phyloP scores from a whole-genome alignment of 345 rosid species.

The Gossypium sturtianum region DNA sequence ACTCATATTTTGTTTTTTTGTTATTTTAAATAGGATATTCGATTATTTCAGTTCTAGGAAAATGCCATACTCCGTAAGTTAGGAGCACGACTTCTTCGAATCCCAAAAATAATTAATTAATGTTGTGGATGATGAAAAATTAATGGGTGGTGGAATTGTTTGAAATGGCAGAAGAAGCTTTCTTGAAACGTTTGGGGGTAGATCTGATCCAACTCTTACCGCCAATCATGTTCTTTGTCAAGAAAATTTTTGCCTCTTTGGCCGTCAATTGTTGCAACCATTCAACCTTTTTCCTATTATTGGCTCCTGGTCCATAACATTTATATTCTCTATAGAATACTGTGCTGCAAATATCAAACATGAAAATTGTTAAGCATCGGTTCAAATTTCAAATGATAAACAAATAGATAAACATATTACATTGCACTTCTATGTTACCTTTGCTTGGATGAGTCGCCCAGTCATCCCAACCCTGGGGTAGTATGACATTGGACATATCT shows the following conservation, averaged over 20 bases:
- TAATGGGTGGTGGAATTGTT: background rate
- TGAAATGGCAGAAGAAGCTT: background rate
- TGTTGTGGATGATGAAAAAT: background rate
- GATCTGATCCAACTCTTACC: background rate
- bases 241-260: background rate
- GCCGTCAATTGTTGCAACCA: background rate
- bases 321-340: background rate
- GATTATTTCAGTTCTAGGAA: too few relatives aligned
- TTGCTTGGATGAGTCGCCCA: constrained; percentile 6
- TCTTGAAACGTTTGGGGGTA: background rate
- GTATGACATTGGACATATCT: constrained; percentile 6
- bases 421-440: background rate
- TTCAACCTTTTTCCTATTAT: background rate
- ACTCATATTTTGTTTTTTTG: too few relatives aligned
- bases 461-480: constrained; percentile 13
- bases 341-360: background rate
- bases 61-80: too few relatives aligned
- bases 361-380: background rate
- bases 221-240: background rate
- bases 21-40: too few relatives aligned
- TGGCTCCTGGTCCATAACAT: background rate
- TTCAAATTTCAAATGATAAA: background rate
- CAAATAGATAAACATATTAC: background rate
- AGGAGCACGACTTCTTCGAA: too few relatives aligned
- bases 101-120: background rate